These are phyloP conservation scores for Geotrichum histeridarum DNA, from an alignment of 1,139 yeast genomes.

Conservation along the genomic window DNA sequence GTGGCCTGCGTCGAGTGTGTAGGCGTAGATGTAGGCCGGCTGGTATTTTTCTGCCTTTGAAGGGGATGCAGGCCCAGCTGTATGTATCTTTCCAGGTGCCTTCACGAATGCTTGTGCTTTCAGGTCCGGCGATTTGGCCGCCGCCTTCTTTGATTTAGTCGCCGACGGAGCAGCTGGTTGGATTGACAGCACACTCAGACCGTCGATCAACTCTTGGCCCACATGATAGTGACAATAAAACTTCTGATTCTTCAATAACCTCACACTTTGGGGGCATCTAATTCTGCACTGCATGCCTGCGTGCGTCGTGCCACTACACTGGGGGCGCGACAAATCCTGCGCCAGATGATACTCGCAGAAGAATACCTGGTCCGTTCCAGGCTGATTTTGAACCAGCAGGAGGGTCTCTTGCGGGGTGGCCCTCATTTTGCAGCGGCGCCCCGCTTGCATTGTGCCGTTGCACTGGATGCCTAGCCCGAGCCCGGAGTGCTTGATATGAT, in stretches of 20 bases:
- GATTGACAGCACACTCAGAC: background rate
- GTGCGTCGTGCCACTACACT: background rate
- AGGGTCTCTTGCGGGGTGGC: too few relatives aligned
- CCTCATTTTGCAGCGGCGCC: background rate
- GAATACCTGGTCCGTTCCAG: too few relatives aligned
- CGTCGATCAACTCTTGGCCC: background rate
- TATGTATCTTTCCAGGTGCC: too few relatives aligned
- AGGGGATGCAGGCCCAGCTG: background rate
- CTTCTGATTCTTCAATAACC: background rate
- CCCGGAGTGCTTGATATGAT: too few relatives aligned
- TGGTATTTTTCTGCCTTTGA: background rate
- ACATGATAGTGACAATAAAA: background rate
- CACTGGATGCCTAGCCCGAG: too few relatives aligned
- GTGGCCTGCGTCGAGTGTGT: slow-evolving; percentile 26
- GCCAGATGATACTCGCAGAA: too few relatives aligned
- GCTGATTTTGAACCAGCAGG: too few relatives aligned
- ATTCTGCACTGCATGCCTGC: background rate
- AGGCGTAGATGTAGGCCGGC: slow-evolving; percentile 31
- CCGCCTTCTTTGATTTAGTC: too few relatives aligned
- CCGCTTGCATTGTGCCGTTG: background rate
- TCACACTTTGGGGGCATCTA: background rate
- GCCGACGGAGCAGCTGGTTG: background rate
- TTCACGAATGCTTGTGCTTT: too few relatives aligned
- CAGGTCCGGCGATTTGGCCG: too few relatives aligned
- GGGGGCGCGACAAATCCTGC: too few relatives aligned